Evolutionary conservation across 2,329 filamentous ascomycete species (phyloP), one percentile per base, ranked within the genome.

Genomic region (Ustulina deusta): DNA sequence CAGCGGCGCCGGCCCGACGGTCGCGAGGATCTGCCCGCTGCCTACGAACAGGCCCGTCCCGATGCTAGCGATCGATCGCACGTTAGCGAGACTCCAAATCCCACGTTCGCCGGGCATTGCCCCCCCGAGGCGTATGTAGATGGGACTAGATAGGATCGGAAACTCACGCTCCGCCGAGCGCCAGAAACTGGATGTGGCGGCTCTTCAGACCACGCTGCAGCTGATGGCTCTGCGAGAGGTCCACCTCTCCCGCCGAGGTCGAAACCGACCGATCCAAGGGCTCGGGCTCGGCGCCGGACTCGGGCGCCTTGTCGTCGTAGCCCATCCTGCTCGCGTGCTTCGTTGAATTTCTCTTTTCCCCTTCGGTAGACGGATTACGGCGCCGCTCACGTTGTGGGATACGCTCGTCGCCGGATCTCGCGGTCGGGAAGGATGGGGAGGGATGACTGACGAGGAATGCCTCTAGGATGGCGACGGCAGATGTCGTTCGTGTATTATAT

Each of bases 11-110:
- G 89, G 89, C 1, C 89, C 89, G 32, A 85, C 84, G 10, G 80
- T 79, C 38, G 84, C 80, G 60, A 90, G 79, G 60, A 89, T 87
- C 65, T 79, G 79, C 27, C 88, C 88, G 42, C 86, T 88, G 63
- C 88, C 87, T 68, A 91, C 83, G 76, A 90, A 90, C 22, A 90
- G 83, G 72, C 88, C 88, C 3, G 88, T 90, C 63, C 88, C 88
- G 70, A 90, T 90, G 25, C 76, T 85, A 71, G 25, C 76, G 84
- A 71, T 64, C 49, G 2, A 42, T 38, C 51, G 25, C 55, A 22
- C 52, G 48, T 69, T 58, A 67, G 67, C 38, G 27, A 55, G 66
- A 56, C 65, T 61, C 20, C 10, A 36, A 29, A 60, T 36, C 25
- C 32, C 42, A 15, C 3, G 44, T 48, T 11, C 27, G 25, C 25